Base-by-base conservation (phyloP, 1,284 basidiomycete genomes). In the Heterobasidion parviporum region DNA sequence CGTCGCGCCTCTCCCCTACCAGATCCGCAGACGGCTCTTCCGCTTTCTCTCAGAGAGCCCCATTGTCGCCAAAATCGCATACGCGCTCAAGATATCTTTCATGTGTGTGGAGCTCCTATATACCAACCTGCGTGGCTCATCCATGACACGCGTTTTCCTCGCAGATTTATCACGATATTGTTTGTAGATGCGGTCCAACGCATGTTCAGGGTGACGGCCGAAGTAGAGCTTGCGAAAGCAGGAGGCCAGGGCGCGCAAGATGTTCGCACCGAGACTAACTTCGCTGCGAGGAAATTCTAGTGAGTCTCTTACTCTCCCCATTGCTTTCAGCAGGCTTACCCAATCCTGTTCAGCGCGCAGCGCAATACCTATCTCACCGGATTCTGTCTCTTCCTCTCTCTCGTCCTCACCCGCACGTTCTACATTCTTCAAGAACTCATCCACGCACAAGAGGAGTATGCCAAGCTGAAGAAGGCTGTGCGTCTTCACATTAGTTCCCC, bases 281-380 rank as follows among this genome's bases (percentile, higher is more conserved):
- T 93, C 67, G 82, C 92, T 7, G 94, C 94, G 14, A 81, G 91
- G 59, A 91, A 94, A 72, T 98, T 98, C 78, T 98, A 97, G 93
- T 88, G 72, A 65, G 85, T 79, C 63, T 14, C 57, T 26, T 26
- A 26, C 8, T 45, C 16, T 52, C 18, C 46, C 6, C 7, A 3
- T 5, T n/a, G 35, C 55, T 41, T 51, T 54, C 47, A 34, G 47
- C 52, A 57, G 46, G 60, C 38, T 45, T 49, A 56, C 38, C 47
- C 12, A 43, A 20, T 53, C 36, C 35, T 34, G 55, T 57, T 26
- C 61, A 89, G 88, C 72, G 84, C 89, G 0, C 89, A 92, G 65
- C 76, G 89, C 53, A 92, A 92, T 64, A 82, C 89, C 59, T 98
- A 98, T 70, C 79, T 97, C 18, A 97, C 94, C 10, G 92, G 92